Evolutionary conservation across 257 asterid species (phyloP), one percentile per base, ranked within the genome.

Genomic region (Solanum corneliomulleri): DNA sequence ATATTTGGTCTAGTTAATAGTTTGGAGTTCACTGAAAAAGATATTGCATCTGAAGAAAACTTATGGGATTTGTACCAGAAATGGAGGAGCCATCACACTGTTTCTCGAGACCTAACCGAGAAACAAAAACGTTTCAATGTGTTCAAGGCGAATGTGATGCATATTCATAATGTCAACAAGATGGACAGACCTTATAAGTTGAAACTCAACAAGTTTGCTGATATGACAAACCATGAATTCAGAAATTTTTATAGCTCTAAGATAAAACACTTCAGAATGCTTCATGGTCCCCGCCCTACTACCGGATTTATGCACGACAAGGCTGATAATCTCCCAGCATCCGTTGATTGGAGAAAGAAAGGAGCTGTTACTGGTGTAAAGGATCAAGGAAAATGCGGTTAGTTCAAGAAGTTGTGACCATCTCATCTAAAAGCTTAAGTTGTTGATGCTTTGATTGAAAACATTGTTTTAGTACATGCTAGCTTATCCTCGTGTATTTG

Each of bases 361-460:
- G 99, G 98, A 20, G 96, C 97, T 47, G 98, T 95, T 56, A 94
- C 98, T 86, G 87, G 74, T 72, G 88, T 96, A 89, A 96, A 96
- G 93, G 81, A 96, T 94, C 99, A 96, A 91, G 98, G 99, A 66
- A 88, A 72, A 83, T 96, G 99, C 29, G 99, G 99, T 93, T 87
- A 84, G 92, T 88, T 83, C 85, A 68, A 31, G 14, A 35, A 41
- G 25, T 4, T 33, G 44, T 20, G 2, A 20, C 2, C 20, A 23
- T 44, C n/a, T 29, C 41, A 14, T 69, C 11, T 69, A 6, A 29
- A 69, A 29, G 41, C 1, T 69, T 69, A 29, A 29, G 6, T 0
- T 69, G 41, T 69, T 74, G 45, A 37, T 74, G 16, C 14, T 72
- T 72, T 72, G 52, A 74, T 21, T 37, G 49, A 37, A 37, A 11